Evolutionary conservation across 352 stramenopile genomes (phyloP).

Genomic region (Pilasporangium apinafurcum): DNA sequence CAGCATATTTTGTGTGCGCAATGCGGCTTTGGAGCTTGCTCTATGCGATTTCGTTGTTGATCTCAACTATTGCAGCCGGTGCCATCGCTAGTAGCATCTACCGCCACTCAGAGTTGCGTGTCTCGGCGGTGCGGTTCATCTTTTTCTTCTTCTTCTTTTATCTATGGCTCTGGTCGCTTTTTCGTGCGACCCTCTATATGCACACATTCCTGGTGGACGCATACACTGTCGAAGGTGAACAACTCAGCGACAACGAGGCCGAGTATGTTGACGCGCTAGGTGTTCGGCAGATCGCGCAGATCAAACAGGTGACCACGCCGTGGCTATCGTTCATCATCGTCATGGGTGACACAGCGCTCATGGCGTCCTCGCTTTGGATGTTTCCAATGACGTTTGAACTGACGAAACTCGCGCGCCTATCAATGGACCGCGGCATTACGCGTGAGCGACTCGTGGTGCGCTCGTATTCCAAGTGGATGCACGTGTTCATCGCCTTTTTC

Average conservation of each 20-base stretch:
- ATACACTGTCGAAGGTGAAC: not conserved
- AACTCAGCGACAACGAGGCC: slow-evolving; percentile 3
- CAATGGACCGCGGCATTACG: slow-evolving; percentile 26
- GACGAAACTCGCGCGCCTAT: slow-evolving; percentile 25
- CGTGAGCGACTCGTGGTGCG: slow-evolving; percentile 12
- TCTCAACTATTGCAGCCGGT: slow-evolving; percentile 29
- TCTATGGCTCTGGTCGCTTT: slow-evolving; percentile 51
- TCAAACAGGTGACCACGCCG: slow-evolving; percentile 20
- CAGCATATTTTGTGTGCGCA: not conserved
- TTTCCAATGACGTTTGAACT: slow-evolving; percentile 39
- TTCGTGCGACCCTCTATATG: slow-evolving; percentile 37
- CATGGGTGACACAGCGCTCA: slow-evolving; percentile 29
- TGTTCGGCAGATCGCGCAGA: slow-evolving; percentile 26
- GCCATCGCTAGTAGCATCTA: slow-evolving; percentile 26
- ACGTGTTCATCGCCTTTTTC: slow-evolving; percentile 24
- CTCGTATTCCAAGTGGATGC: slow-evolving; percentile 29
- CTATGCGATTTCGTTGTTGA: slow-evolving; percentile 29
- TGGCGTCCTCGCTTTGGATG: slow-evolving; percentile 41
- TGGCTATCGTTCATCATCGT: slow-evolving; percentile 35
- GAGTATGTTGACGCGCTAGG: slow-evolving; percentile 38
- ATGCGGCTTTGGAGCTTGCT: slow-evolving; percentile 41
- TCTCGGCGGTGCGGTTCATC: slow-evolving; percentile 38
- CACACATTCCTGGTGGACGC: slow-evolving; percentile 23
- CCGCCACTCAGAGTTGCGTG: slow-evolving; percentile 22
- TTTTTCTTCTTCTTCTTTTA: slow-evolving; percentile 61